Base-by-base conservation (phyloP, 2,329 filamentous ascomycete genomes). In the Septoria linicola region DNA sequence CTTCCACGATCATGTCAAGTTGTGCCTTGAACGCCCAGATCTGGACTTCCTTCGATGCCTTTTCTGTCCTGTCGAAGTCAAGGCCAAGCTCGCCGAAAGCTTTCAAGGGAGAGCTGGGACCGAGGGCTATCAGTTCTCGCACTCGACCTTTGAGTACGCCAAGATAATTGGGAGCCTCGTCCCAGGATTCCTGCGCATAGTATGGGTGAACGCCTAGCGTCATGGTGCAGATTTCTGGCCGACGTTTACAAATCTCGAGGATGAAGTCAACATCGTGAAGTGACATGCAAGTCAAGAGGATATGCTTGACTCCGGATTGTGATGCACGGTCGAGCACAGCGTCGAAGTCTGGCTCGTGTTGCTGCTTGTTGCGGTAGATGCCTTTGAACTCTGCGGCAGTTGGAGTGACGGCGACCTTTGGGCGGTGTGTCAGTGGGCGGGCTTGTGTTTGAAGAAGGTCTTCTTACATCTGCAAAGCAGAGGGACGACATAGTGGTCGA, bases 161-260 rank as follows among this genome's bases (percentile, higher is more conserved):
- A 2, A 71, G 61, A 23, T 51, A 47, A n/a, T 36, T 42, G 3
- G 45, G 49, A n/a, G 30, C 16, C 14, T 68, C 61, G 4, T 52
- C 61, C 5, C 73, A 72, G 1, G 75, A 70, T 49, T 78, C 74
- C 0, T 60, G 60, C 0, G 74, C 76, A 41, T 80, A 74, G 49
- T 80, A 79, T 0, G 76, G 76, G 50, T 79, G 77, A 3, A 79
- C 68, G 1, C 77, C 76, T 8, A 79, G 66, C 1, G 76, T 79
- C 49, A 76, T 62, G 8, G 66, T 73, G 53, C 74, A 76, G 31
- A 63, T 60, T 6, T 55, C 34, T 17, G 59, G 59, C n/a, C 54
- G 46, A 20, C 36, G 43, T 8, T 49, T 54, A 4, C 63, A 65
- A 8, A 68, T 59, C 2, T 51, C 55, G 5, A 58, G 47, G 32